Base-by-base conservation (phyloP, 225 moss, liverwort and hornwort genomes). In the Marchantia paleacea region DNA sequence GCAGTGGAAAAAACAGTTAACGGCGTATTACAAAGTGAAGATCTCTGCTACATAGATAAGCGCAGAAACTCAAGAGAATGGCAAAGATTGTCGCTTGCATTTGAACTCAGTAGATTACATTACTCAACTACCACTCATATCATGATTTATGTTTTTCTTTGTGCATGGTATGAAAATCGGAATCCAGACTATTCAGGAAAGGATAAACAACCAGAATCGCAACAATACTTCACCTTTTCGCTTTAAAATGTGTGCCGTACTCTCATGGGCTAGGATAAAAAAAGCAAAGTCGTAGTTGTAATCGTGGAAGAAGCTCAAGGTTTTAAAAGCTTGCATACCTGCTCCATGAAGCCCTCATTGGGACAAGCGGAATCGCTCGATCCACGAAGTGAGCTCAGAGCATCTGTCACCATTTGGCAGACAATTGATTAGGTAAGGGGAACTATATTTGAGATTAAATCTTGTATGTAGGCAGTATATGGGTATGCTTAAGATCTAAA, bases 311-410 rank as follows among this genome's bases (percentile, higher is more conserved):
- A 72, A 52, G 31, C 50, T 10, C n/a, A 28, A 51, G n/a, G 52
- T 15, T 3, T 26, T 18, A 62, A 0, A 48, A 26, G 18, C 25
- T 77, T 55, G 72, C 52, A 57, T 82, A 95, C 97, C 95, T 99
- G 97, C 73, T 93, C 90, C 90, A 95, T 84, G 81, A 99, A 99
- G 39, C 97, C 97, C 63, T 83, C 81, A 83, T 99, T 99, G 31
- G 97, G 97, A 75, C 91, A 91, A 57, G 90, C 95, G 19, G 83
- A 76, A 63, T 88, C 80, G 84, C 97, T 93, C 64, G 85, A 88
- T 80, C 68, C 66, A 55, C 92, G 90, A 86, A 99, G 85, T 64
- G 92, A 95, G 18, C 80, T 67, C 68, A 95, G 87, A 49, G 95
- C 93, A 75, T 85, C 97, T 99, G 87, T 69, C 16, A 81, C 48